A percentile compares a stretch with the other conserved stretches of the same genome.
phyloP scores from a whole-genome alignment of 345 rosid genomes.

The Eucalyptus curtisii region DNA sequence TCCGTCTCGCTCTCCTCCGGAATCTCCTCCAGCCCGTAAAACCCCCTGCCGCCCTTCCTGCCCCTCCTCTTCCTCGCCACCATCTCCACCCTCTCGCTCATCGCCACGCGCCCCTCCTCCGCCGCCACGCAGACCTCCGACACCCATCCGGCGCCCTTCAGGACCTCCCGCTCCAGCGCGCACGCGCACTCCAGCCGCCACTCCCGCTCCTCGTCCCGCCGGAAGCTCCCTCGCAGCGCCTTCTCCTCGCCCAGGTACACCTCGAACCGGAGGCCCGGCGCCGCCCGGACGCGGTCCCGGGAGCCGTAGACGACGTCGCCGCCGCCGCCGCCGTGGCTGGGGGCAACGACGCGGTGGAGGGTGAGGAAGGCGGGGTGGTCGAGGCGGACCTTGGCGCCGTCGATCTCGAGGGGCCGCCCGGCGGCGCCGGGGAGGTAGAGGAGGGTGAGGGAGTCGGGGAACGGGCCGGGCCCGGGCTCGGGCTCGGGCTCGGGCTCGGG shows the following conservation, averaged over 20 bases:
- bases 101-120: slow-evolving; percentile 53
- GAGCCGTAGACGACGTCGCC: slow-evolving; percentile 35
- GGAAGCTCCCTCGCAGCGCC: slow-evolving; percentile 43
- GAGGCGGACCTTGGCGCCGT: slow-evolving; percentile 52
- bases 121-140: slow-evolving; percentile 45
- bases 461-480: not conserved
- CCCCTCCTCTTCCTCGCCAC: slow-evolving; percentile 13
- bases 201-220: slow-evolving; percentile 26
- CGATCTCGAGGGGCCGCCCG: slow-evolving; percentile 34
- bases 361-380: slow-evolving; percentile 47
- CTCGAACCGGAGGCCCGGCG: slow-evolving; percentile 63
- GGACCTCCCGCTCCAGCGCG: slow-evolving; percentile 17
- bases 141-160: not conserved
- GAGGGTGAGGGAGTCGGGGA: slow-evolving; percentile 59
- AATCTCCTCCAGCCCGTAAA: slow-evolving; percentile 48
- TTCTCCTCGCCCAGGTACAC: slow-evolving; percentile 53
- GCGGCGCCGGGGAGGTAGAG: slow-evolving; percentile 54
- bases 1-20: slow-evolving; percentile 54
- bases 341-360: slow-evolving; percentile 40
- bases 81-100: slow-evolving; percentile 31
- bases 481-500: slow-evolving; percentile 1
- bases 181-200: slow-evolving; percentile 59
- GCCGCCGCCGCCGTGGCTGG: not conserved
- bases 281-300: slow-evolving; percentile 40
- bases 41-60: slow-evolving; percentile 2